phyloP scores from a whole-genome alignment of 345 rosid genomes.

The Eucalyptus coolabah region DNA sequence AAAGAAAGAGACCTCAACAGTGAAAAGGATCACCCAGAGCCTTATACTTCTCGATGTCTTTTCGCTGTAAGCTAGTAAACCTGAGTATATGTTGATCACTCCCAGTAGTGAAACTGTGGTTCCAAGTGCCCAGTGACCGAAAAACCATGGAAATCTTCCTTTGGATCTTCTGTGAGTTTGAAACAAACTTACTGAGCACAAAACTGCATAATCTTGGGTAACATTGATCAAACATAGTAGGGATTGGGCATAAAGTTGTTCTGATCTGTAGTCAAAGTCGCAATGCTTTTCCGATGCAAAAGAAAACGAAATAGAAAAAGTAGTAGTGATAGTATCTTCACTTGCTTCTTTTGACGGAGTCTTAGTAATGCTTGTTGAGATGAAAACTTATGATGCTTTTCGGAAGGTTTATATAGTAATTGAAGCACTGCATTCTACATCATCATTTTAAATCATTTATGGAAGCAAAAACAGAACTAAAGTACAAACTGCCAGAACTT shows the following conservation, averaged over 20 bases:
- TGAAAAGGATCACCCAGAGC: conserved; percentile 30
- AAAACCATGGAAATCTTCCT: conserved; percentile 43
- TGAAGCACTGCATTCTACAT: neutral
- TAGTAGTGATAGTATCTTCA: neutral
- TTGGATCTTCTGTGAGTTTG: conserved; percentile 23
- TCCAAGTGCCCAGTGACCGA: conserved; percentile 46
- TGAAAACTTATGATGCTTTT: neutral
- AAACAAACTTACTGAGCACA: neutral
- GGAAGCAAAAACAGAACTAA: neutral
- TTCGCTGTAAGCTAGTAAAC: conserved; percentile 36
- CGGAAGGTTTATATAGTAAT: neutral
- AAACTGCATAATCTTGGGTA: neutral
- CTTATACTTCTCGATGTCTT: conserved; percentile 38
- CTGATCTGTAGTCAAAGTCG: neutral
- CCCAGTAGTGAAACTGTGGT: conserved; percentile 32
- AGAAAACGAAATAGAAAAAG: neutral
- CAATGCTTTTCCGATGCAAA: neutral
- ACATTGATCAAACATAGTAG: neutral
- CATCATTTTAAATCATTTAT: neutral
- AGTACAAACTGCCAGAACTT: neutral
- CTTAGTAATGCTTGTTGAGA: neutral
- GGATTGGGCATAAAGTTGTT: neutral
- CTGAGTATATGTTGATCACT: conserved; percentile 36
- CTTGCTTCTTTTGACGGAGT: neutral
- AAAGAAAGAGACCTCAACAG: conserved; percentile 18